Evolutionary conservation across 2,329 filamentous ascomycete species (phyloP).

Genomic region (Akanthomyces dipterigenus): DNA sequence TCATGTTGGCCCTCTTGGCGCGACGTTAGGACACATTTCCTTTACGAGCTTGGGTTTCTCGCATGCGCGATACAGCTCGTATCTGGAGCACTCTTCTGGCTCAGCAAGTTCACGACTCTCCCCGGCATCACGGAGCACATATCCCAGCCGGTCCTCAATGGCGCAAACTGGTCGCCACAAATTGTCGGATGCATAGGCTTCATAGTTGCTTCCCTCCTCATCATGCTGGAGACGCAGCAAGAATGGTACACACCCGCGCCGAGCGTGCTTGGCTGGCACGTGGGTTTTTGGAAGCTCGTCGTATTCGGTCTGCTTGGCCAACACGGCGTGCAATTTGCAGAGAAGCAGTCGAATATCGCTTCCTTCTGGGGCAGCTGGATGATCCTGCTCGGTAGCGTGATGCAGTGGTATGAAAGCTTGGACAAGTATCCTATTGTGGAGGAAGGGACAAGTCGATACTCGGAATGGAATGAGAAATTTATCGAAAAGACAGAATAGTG

Average conservation of each 20-base stretch:
- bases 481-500: neutral
- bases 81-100: conserved; percentile 58
- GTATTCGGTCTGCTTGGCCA: conserved; percentile 49
- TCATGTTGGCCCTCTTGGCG: neutral
- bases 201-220: conserved; percentile 49
- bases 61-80: conserved; percentile 50
- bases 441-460: neutral
- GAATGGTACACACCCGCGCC: conserved; percentile 55
- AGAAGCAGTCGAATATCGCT: conserved; percentile 39
- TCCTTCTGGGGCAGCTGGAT: conserved; percentile 40
- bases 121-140: conserved; percentile 50
- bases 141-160: conserved; percentile 41
- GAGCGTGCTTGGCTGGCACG: conserved; percentile 56
- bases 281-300: conserved; percentile 59
- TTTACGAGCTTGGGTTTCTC: conserved; percentile 55
- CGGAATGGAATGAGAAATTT: neutral
- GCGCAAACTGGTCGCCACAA: conserved; percentile 53
- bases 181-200: conserved; percentile 57
- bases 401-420: conserved; percentile 20
- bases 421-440: conserved; percentile 18
- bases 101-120: conserved; percentile 22
- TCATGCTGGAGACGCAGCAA: conserved; percentile 60
- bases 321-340: conserved; percentile 30
- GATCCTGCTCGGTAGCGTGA: conserved; percentile 24
- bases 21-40: neutral